These are phyloP conservation scores for Myriosclerotinia curreyana DNA, from an alignment of 2,329 filamentous ascomycete species.

Conservation along the genomic window DNA sequence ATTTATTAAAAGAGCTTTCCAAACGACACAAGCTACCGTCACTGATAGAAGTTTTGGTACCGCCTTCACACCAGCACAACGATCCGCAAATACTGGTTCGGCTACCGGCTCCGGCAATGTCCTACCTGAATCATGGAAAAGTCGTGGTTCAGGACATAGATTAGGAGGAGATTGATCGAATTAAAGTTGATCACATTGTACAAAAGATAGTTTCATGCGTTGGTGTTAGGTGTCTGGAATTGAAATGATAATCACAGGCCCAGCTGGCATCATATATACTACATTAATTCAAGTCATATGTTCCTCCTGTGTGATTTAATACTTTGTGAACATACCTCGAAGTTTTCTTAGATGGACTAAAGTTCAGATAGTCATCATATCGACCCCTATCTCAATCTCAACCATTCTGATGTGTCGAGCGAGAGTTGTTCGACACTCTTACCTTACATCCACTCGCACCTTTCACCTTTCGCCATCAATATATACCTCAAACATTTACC, in stretches of 20 bases:
- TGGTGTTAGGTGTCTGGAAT: not conserved
- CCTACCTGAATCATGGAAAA: constrained; percentile 62
- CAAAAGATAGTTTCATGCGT: not conserved
- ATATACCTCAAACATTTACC: not conserved
- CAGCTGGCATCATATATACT: not conserved
- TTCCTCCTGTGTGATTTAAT: not conserved
- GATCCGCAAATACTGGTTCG: constrained; percentile 38
- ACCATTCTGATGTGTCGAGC: not conserved
- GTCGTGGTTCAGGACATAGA: constrained; percentile 59
- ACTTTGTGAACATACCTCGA: not conserved
- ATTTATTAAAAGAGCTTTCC: constrained; percentile 67
- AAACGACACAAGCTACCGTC: constrained; percentile 45
- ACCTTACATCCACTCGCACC: not conserved
- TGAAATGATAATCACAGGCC: not conserved
- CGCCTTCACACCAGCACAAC: constrained; percentile 47
- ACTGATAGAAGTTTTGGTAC: constrained; percentile 60
- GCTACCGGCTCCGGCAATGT: constrained; percentile 49
- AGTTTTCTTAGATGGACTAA: too few relatives aligned
- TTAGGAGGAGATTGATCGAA: constrained; percentile 49
- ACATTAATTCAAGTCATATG: not conserved
- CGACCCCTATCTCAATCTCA: not conserved
- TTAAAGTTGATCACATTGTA: not conserved
- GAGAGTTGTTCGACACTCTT: too few relatives aligned
- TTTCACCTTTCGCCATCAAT: not conserved
- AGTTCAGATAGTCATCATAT: not conserved